Evolutionary conservation across 345 rosid species (phyloP).

Genomic region (Sisymbrium irio): DNA sequence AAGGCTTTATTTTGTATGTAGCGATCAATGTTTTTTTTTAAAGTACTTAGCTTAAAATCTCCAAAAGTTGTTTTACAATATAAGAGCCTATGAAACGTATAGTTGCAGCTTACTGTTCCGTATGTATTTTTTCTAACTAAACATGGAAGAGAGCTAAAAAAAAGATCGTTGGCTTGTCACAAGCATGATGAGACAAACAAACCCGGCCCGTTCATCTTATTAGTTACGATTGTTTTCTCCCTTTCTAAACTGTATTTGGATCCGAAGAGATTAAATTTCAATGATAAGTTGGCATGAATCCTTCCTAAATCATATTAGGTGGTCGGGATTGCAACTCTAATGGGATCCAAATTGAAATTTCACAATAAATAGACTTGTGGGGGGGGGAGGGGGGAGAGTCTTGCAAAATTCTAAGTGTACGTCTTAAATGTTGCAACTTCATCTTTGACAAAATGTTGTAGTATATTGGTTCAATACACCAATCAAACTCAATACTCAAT

Average conservation of each 20-base stretch:
- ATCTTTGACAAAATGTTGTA: not conserved
- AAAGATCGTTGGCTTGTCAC: constrained; percentile 6
- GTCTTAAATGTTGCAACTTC: constrained; percentile 6
- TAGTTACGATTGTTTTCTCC: not conserved
- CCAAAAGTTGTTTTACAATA: not conserved
- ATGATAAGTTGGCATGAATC: constrained; percentile 7
- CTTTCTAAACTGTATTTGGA: no score
- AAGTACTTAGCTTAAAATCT: not conserved
- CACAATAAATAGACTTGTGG: not conserved
- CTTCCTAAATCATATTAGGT: constrained; percentile 7
- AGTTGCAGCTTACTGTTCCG: not conserved
- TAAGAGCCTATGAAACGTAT: not conserved
- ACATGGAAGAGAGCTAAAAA: not conserved
- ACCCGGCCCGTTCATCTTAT: not conserved
- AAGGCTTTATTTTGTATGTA: no score
- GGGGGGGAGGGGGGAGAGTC: not conserved
- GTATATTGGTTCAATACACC: not conserved
- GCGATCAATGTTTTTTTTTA: not conserved
- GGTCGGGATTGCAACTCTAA: constrained; percentile 23
- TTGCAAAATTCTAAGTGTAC: not conserved
- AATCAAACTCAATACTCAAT: not conserved
- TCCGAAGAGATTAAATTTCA: not conserved
- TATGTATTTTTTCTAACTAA: not conserved
- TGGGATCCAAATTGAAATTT: constrained; percentile 17
- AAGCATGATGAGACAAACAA: constrained; percentile 26